Conservation (phyloP, 2,329 filamentous ascomycete species). For the Colletotrichum musae region DNA sequence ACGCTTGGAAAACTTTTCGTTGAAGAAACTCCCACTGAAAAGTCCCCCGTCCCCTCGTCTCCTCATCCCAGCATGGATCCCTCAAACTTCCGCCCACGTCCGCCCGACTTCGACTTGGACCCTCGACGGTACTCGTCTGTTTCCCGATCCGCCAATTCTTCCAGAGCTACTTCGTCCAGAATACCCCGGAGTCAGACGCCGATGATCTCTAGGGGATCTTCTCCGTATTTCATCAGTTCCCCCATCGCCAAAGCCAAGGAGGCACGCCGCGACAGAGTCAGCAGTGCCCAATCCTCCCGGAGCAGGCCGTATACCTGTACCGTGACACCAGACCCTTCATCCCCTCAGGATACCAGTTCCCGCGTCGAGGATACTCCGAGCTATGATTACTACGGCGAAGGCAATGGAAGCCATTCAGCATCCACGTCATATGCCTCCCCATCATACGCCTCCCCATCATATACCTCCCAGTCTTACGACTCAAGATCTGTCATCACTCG, state of each 20-base stretch:
- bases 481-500: slow-evolving; percentile 40
- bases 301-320: background rate
- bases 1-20: no score
- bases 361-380: background rate
- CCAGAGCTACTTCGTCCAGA: background rate
- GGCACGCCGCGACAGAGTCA: slow-evolving; percentile 43
- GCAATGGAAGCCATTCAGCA: background rate
- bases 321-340: slow-evolving; percentile 1
- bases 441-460: background rate
- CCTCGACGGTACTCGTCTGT: no score
- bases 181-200: background rate
- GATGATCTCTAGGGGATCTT: background rate
- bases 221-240: slow-evolving; percentile 17
- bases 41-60: no score
- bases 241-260: slow-evolving; percentile 10
- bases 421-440: background rate
- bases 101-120: background rate
- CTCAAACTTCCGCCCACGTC: no score
- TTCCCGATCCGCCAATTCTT: background rate
- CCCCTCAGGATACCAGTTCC: background rate
- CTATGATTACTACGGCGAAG: slow-evolving; percentile 1
- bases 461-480: background rate
- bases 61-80: no score
- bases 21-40: no score
- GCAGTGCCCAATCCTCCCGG: background rate